Evolutionary conservation across 2,329 filamentous ascomycete species (phyloP).

Genomic region (Fusarium fujikuroi): DNA sequence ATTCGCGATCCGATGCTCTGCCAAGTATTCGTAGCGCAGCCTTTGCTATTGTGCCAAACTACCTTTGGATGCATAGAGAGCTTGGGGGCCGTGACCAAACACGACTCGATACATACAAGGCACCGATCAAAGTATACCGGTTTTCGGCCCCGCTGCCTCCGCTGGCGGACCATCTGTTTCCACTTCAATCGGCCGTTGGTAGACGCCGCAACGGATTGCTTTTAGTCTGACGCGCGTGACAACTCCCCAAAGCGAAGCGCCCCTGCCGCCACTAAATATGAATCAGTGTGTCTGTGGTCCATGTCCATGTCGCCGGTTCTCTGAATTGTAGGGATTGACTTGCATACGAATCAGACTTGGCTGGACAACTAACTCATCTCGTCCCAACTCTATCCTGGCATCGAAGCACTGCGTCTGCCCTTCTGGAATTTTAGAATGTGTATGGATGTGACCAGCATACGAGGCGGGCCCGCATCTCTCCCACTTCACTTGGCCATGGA

Average conservation of each 20-base stretch:
- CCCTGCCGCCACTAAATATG: slow-evolving; percentile 36
- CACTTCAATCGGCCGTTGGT: slow-evolving; percentile 35
- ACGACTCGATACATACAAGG: not conserved
- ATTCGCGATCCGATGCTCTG: slow-evolving; percentile 1
- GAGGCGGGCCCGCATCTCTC: slow-evolving; percentile 4
- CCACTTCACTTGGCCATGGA: slow-evolving; percentile 22
- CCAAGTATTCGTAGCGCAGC: slow-evolving; percentile 8
- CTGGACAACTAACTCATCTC: slow-evolving; percentile 30
- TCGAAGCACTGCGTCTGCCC: not conserved
- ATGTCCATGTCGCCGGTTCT: slow-evolving; percentile 32
- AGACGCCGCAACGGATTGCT: slow-evolving; percentile 13
- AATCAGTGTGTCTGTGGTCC: slow-evolving; percentile 14
- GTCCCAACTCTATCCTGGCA: slow-evolving; percentile 25
- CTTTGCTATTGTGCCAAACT: not conserved
- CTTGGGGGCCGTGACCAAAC: not conserved
- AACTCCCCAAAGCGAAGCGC: slow-evolving; percentile 35
- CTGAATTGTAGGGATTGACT: slow-evolving; percentile 18
- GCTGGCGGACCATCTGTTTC: slow-evolving; percentile 35
- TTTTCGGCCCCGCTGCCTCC: slow-evolving; percentile 38
- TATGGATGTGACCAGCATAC: not conserved
- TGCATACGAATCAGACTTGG: slow-evolving; percentile 27
- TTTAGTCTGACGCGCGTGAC: slow-evolving; percentile 7
- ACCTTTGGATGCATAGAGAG: not conserved
- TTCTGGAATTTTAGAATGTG: not conserved
- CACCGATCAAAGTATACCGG: slow-evolving; percentile 9